phyloP scores from a whole-genome alignment of 176 grass and related monocot species.

The Urochloa ruziziensis region DNA sequence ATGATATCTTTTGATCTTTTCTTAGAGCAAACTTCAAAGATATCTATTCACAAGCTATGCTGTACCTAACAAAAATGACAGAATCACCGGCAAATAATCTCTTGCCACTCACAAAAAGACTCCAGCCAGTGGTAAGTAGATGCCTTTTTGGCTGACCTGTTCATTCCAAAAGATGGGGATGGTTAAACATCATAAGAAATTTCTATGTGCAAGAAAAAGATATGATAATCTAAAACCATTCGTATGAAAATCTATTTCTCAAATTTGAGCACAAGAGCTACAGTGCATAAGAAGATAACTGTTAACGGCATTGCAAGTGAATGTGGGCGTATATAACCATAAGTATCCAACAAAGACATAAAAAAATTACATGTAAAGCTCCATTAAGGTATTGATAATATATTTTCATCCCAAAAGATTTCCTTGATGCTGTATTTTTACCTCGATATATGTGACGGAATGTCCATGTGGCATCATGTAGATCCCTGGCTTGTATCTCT shows the following conservation, averaged over 20 bases:
- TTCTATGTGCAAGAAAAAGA: not conserved
- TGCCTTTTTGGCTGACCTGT: conserved; percentile 73
- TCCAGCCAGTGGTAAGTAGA: conserved; percentile 78
- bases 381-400: not conserved
- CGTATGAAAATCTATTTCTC: not conserved
- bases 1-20: not conserved
- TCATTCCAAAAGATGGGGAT: not conserved
- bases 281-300: not conserved
- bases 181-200: not conserved
- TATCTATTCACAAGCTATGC: not conserved
- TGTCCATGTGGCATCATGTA: conserved; percentile 64
- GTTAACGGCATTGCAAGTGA: not conserved
- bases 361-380: not conserved
- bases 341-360: not conserved
- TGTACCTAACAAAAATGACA: conserved; percentile 68
- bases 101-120: conserved; percentile 74
- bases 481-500: conserved; percentile 68
- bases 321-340: not conserved
- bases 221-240: not conserved
- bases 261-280: not conserved
- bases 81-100: conserved; percentile 70
- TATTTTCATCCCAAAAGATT: not conserved
- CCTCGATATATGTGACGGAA: conserved; percentile 75
- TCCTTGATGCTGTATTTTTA: conserved; percentile 9
- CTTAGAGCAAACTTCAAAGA: not conserved